Evolutionary conservation across 2,329 filamentous ascomycete genomes (phyloP), one percentile per base, ranked within the genome.

Genomic region (Aspergillus alliaceus): DNA sequence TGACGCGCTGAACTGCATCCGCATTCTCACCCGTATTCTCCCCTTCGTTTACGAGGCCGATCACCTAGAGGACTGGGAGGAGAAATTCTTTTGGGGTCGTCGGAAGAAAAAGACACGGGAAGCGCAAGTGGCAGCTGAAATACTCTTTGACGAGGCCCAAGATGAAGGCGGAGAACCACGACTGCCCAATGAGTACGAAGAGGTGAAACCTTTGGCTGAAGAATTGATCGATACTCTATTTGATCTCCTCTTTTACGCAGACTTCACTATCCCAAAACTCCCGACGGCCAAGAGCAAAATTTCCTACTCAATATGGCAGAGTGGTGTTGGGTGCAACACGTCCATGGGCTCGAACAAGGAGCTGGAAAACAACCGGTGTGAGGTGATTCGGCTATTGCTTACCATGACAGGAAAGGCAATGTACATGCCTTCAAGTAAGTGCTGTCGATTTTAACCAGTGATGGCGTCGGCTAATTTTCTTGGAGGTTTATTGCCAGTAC

Each of bases 221-320:
- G 93, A 97, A 75, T 81, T 99, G 55, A 89, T 98, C 63, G 93
- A 98, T 69, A 92, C 91, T 0, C 80, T 98, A 52, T 78, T 95
- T 58, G 93, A 97, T 69, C 79, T 98, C 53, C 82, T 98, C 40
- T 99, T 99, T 83, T 96, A 91, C 72, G 88, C 90, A 8, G 90
- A 92, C 54, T 89, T 99, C 68, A 96, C 93, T 0, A 83, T 97
- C 15, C 90, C 93, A 9, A 85, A 82, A 57, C 84, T 90, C 40
- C 82, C 86, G 14, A 82, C 86, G 56, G 85, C 86, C 53, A 91
- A 89, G 69, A 84, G 84, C 61, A 96, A 95, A 72, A 90, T 97
- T 55, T 90, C 89, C 7, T 96, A 95, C 75, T 89, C 91, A 53
- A 98, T 99, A 71, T 99, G 95, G 95, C 92, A 97, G 77, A 98